Conservation (phyloP, 805 yeast species). For the Suhomyces prunicola region DNA sequence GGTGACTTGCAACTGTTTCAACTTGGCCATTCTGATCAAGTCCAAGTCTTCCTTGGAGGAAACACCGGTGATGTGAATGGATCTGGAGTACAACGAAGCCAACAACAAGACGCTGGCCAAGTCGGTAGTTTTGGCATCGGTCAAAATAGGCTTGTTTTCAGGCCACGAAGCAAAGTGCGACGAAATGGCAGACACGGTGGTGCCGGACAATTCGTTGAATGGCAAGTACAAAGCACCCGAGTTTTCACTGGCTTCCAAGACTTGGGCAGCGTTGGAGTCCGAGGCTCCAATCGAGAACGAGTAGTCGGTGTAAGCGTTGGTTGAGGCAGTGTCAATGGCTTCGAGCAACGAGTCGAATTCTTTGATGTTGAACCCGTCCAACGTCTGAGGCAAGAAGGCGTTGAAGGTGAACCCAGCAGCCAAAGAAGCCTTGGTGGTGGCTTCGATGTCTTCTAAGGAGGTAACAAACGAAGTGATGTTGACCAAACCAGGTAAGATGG, state of each 20-base stretch:
- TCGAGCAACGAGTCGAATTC: conserved; percentile 64
- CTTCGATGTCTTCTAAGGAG: conserved; percentile 62
- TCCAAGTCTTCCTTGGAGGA: conserved; percentile 77
- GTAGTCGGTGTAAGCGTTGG: conserved; percentile 75
- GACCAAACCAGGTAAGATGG: conserved; percentile 81
- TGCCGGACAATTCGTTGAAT: conserved; percentile 64
- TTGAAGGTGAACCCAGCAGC: conserved; percentile 87
- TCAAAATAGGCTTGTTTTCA: conserved; percentile 72
- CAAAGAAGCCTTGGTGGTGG: conserved; percentile 65
- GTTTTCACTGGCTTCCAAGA: conserved; percentile 56
- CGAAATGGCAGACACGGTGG: conserved; percentile 74
- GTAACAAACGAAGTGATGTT: conserved; percentile 81
- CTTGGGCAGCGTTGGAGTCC: conserved; percentile 58
- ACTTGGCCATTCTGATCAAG: conserved; percentile 80
- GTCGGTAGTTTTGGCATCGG: conserved; percentile 90
- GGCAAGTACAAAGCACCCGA: conserved; percentile 84
- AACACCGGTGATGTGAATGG: conserved; percentile 87
- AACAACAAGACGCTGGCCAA: conserved; percentile 87
- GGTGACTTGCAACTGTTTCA: conserved; percentile 76
- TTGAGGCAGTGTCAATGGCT: conserved; percentile 56
- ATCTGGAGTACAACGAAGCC: conserved; percentile 81
- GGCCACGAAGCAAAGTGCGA: conserved; percentile 86
- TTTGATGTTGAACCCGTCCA: conserved; percentile 58
- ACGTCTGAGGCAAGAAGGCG: conserved; percentile 71
- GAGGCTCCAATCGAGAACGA: conserved; percentile 82